Evolutionary conservation across 306 rosid genomes (phyloP).

Genomic region (Trifolium pratense): DNA sequence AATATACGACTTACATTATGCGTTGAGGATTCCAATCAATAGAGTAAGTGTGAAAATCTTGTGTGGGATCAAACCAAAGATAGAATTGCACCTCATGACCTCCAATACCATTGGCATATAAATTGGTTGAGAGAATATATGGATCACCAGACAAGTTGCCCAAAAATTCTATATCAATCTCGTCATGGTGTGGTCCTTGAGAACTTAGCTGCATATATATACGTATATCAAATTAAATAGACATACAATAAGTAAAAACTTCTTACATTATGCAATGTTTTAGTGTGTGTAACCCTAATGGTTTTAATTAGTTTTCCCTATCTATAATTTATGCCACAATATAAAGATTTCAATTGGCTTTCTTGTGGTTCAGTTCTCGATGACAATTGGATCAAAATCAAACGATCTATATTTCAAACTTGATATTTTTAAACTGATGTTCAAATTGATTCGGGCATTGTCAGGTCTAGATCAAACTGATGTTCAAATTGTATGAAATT

Average conservation of each 20-base stretch:
- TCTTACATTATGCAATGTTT: neutral
- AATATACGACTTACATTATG: slow-evolving; percentile 38
- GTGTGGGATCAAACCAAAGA: slow-evolving; percentile 59
- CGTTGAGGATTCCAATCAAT: slow-evolving; percentile 56
- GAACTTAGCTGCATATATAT: slow-evolving; percentile 50
- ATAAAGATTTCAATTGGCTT: neutral
- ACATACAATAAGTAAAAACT: neutral
- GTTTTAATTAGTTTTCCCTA: neutral
- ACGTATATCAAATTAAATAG: neutral
- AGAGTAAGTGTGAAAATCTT: slow-evolving; percentile 51
- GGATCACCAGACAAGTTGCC: slow-evolving; percentile 54
- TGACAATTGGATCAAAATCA: neutral
- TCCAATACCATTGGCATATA: slow-evolving; percentile 49
- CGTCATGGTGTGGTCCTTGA: slow-evolving; percentile 49
- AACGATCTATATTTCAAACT: neutral
- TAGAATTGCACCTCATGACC: slow-evolving; percentile 52
- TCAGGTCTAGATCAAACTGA: neutral
- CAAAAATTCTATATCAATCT: slow-evolving; percentile 53
- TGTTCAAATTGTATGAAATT: neutral
- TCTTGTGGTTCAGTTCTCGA: neutral
- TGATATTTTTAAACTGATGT: neutral
- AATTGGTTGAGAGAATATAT: slow-evolving; percentile 50
- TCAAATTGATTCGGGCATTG: no score
- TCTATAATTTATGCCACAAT: no score
- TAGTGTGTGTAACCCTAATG: neutral